Percentiles rank a stretch among this genome's conserved stretches.
These are phyloP conservation scores for Verticillium klebahnii DNA, from an alignment of 2,329 filamentous ascomycete genomes.

Conservation along the genomic window DNA sequence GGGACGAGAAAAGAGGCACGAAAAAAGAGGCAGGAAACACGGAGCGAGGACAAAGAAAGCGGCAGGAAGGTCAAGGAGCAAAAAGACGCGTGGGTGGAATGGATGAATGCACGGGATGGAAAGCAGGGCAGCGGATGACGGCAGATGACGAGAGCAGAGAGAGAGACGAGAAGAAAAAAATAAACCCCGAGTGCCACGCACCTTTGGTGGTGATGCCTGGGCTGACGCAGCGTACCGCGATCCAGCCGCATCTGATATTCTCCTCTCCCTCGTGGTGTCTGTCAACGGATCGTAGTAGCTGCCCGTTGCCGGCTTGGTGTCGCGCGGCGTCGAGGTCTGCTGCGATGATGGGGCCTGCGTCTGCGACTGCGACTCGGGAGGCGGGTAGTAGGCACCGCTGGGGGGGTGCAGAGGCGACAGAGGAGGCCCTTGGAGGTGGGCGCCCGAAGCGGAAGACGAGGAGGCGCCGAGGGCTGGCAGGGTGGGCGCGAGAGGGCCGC, in stretches of 20 bases:
- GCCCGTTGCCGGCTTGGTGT: constrained; percentile 33
- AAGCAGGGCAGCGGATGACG: not conserved
- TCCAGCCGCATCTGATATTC: constrained; percentile 33
- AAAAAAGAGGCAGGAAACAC: constrained; percentile 13
- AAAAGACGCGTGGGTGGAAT: not conserved
- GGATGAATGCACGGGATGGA: constrained; percentile 10
- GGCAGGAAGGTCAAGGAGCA: constrained; percentile 8
- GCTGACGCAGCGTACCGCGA: constrained; percentile 39
- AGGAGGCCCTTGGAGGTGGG: constrained; percentile 18
- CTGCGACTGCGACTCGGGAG: constrained; percentile 22
- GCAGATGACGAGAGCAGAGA: not conserved
- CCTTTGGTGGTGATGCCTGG: constrained; percentile 41
- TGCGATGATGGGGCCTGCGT: not conserved
- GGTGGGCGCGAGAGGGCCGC: constrained; percentile 15
- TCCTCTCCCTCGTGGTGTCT: constrained; percentile 43
- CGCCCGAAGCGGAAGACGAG: constrained; percentile 15
- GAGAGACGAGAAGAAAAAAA: not conserved
- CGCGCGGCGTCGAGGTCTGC: not conserved
- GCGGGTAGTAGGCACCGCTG: constrained; percentile 34
- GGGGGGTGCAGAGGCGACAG: constrained; percentile 40
- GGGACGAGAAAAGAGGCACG: constrained; percentile 3
- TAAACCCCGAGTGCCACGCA: constrained; percentile 24
- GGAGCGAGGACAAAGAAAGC: constrained; percentile 14
- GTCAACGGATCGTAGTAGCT: constrained; percentile 52
- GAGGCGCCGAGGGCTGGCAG: constrained; percentile 6